Percentiles rank a stretch among this genome's conserved stretches.
These are phyloP conservation scores for Wickerhamiella allomyrinae DNA, from an alignment of 805 yeast species.

Conservation along the genomic window DNA sequence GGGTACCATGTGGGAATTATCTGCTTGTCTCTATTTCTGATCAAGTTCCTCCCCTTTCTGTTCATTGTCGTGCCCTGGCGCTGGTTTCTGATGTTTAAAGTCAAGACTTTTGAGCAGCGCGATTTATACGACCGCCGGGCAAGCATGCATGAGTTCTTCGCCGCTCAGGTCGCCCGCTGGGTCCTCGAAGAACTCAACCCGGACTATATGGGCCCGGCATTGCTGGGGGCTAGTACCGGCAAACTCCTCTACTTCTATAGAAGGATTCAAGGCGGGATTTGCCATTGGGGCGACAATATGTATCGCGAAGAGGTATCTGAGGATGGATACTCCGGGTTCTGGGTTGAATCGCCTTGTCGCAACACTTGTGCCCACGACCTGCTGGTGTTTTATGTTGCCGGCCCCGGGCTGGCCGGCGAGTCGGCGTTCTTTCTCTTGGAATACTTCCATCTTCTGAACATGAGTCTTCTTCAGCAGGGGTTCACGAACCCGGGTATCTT, in stretches of 20 bases:
- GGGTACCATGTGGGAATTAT: slow-evolving; percentile 16
- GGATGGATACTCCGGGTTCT: slow-evolving; percentile 4
- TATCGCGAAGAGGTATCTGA: background rate
- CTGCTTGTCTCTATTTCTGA: slow-evolving; percentile 2
- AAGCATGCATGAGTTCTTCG: slow-evolving; percentile 16
- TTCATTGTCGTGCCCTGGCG: slow-evolving; percentile 18
- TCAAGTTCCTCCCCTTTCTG: background rate
- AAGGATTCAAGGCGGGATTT: slow-evolving; percentile 9
- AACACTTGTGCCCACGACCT: slow-evolving; percentile 25
- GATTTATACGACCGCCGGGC: slow-evolving; percentile 14
- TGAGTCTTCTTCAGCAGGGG: slow-evolving; percentile 34
- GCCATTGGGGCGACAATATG: background rate
- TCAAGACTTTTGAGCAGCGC: slow-evolving; percentile 18
- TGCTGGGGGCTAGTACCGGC: slow-evolving; percentile 17
- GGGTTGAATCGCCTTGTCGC: slow-evolving; percentile 25
- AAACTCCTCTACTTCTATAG: slow-evolving; percentile 18
- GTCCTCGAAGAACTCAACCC: slow-evolving; percentile 15
- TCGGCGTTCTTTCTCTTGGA: slow-evolving; percentile 33
- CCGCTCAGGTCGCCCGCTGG: slow-evolving; percentile 17
- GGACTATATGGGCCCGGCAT: slow-evolving; percentile 11
- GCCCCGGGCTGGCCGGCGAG: slow-evolving; percentile 22
- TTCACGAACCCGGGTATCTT: slow-evolving; percentile 35
- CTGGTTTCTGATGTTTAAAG: slow-evolving; percentile 14
- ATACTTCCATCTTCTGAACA: slow-evolving; percentile 30
- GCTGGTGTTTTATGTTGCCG: slow-evolving; percentile 33